phyloP scores from a whole-genome alignment of 108 stramenopile species.

The Pseudonitzschia pungens region DNA sequence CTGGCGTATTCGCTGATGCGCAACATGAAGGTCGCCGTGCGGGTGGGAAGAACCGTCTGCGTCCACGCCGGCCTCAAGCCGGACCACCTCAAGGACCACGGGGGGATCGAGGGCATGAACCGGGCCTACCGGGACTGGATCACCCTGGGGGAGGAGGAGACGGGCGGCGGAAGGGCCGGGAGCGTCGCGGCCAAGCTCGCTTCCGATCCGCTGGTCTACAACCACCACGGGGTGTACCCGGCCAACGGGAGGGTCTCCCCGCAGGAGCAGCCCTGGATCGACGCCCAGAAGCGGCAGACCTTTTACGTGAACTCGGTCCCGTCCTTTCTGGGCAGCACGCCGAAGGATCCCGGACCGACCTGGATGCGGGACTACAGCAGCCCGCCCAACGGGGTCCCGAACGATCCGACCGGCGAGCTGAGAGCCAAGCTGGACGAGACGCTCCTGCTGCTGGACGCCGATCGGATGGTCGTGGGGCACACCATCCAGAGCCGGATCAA shows the following conservation, averaged over 20 bases:
- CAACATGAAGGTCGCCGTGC: slow-evolving; percentile 69
- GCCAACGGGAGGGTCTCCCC: neutral
- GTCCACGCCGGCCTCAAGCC: slow-evolving; percentile 77
- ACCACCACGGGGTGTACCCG: neutral
- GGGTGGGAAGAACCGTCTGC: slow-evolving; percentile 70
- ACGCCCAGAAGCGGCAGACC: slow-evolving; percentile 12
- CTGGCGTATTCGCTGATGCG: slow-evolving; percentile 46
- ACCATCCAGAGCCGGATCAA: slow-evolving; percentile 74
- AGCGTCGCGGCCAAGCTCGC: too few species aligned
- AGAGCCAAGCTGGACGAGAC: slow-evolving; percentile 19
- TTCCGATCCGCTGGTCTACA: neutral
- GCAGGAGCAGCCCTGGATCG: slow-evolving; percentile 3
- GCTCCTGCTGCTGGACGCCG: slow-evolving; percentile 24
- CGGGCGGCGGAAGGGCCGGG: slow-evolving; percentile 1
- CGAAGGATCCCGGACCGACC: slow-evolving; percentile 53
- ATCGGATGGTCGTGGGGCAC: slow-evolving; percentile 84
- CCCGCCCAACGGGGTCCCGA: slow-evolving; percentile 53
- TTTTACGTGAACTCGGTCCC: slow-evolving; percentile 47
- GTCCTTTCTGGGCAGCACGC: slow-evolving; percentile 59
- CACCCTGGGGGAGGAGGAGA: slow-evolving; percentile 2
- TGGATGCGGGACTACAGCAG: slow-evolving; percentile 79
- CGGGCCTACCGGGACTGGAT: slow-evolving; percentile 56
- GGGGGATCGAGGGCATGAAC: slow-evolving; percentile 67
- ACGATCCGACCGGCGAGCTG: slow-evolving; percentile 14
- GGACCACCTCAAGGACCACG: slow-evolving; percentile 52